Percentiles rank a stretch among this genome's conserved stretches.
phyloP scores from a whole-genome alignment of 1,284 basidiomycete species.

The Heterobasidion irregulare region DNA sequence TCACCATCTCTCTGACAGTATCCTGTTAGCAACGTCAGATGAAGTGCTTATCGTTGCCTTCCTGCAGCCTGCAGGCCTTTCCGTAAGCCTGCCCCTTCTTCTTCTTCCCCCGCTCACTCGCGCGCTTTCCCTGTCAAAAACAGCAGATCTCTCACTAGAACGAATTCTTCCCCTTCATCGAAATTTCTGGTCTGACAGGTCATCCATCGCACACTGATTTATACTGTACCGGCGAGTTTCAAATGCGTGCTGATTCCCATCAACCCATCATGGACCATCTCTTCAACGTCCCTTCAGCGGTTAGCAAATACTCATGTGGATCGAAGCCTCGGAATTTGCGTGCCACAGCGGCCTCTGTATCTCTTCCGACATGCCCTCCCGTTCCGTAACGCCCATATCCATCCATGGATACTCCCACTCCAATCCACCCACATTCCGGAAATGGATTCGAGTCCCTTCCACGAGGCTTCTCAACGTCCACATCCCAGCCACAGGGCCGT shows the following conservation, averaged over 20 bases:
- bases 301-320: neutral
- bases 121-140: no score
- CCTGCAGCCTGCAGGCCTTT: neutral
- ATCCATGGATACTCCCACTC: neutral
- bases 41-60: neutral
- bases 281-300: neutral
- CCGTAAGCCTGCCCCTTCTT: neutral
- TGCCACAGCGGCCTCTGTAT: neutral
- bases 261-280: neutral
- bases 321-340: neutral
- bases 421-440: neutral
- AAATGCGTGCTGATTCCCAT: neutral
- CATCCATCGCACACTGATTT: no score
- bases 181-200: no score
- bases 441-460: neutral
- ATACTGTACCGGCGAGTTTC: no score
- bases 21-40: no score
- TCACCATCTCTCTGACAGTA: no score
- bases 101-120: neutral
- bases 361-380: neutral
- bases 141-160: no score
- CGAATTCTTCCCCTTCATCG: no score
- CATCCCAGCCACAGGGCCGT: neutral
- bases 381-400: neutral
- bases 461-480: neutral